A percentile compares a stretch with the other conserved stretches of the same genome.
These are phyloP conservation scores for Ceratopteris richardii DNA, from an alignment of 75 land plant species.

Conservation along the genomic window DNA sequence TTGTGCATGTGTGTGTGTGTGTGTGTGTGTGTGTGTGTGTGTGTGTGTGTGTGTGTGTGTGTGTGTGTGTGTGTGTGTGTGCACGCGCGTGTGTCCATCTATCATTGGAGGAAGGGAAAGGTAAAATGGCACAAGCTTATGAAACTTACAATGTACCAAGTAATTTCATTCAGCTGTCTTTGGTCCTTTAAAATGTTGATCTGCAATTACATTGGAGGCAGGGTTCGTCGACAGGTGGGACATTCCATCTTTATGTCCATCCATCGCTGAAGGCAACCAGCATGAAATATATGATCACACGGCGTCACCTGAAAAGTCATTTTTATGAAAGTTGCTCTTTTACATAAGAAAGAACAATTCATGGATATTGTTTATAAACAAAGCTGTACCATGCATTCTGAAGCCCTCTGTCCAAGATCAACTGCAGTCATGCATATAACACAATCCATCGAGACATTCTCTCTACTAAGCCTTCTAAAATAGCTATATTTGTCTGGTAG, in stretches of 20 bases:
- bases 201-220: slow-evolving; percentile 63
- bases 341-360: too few relatives aligned
- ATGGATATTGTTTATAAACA: too few relatives aligned
- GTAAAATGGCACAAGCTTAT: too few relatives aligned
- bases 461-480: slow-evolving; percentile 51
- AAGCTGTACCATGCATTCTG: slow-evolving; percentile 89
- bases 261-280: slow-evolving; percentile 96
- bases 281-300: slow-evolving; percentile 89
- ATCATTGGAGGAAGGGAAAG: too few relatives aligned
- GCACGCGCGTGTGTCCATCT: too few relatives aligned
- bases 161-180: too few relatives aligned
- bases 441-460: slow-evolving; percentile 55
- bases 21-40: too few relatives aligned
- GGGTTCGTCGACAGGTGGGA: slow-evolving; percentile 88
- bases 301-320: slow-evolving; percentile 86
- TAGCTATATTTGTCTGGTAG: slow-evolving; percentile 96
- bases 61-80: too few relatives aligned
- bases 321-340: too few relatives aligned
- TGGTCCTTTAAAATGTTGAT: not conserved
- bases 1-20: too few relatives aligned
- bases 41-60: too few relatives aligned
- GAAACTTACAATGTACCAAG: too few relatives aligned
- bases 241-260: slow-evolving; percentile 99
- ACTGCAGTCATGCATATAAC: slow-evolving; percentile 93
- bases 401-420: slow-evolving; percentile 45